Conservation (phyloP, 169 alveolate genomes). For the Eimeria brunetti region DNA sequence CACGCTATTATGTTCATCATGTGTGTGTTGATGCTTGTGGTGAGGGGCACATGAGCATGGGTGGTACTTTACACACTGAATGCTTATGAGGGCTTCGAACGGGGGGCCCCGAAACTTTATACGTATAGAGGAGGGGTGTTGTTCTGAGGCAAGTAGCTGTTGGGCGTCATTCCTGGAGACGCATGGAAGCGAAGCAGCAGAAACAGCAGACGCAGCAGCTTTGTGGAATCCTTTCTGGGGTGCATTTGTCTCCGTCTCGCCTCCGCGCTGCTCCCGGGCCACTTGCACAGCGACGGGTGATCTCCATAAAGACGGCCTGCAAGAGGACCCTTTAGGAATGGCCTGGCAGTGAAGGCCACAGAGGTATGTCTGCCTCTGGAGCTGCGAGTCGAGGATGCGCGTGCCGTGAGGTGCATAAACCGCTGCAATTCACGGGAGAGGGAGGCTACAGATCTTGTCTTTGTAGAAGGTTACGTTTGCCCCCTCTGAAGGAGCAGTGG, state of each 20-base stretch:
- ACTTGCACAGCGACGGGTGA: slow-evolving; percentile 10
- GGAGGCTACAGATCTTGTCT: neutral
- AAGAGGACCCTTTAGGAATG: neutral
- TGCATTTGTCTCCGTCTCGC: neutral
- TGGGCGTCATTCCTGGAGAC: neutral
- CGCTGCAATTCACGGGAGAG: neutral
- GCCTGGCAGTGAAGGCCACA: neutral
- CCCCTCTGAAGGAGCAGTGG: neutral
- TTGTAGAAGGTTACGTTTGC: no score
- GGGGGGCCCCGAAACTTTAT: neutral
- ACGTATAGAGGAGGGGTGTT: neutral
- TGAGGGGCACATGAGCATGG: neutral
- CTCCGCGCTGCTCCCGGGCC: slow-evolving; percentile 2
- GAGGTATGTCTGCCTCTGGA: slow-evolving; percentile 63
- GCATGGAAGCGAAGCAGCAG: neutral
- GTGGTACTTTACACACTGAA: neutral
- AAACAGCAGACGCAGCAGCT: neutral
- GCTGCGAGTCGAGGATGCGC: neutral
- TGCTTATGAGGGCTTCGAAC: neutral
- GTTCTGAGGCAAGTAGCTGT: neutral
- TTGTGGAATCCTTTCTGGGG: neutral
- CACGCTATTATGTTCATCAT: neutral
- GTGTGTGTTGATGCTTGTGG: neutral
- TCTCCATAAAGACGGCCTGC: neutral
- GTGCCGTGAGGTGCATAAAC: neutral